Evolutionary conservation across 305 asterid genomes (phyloP).

Genomic region (Caryopteris hybrid): DNA sequence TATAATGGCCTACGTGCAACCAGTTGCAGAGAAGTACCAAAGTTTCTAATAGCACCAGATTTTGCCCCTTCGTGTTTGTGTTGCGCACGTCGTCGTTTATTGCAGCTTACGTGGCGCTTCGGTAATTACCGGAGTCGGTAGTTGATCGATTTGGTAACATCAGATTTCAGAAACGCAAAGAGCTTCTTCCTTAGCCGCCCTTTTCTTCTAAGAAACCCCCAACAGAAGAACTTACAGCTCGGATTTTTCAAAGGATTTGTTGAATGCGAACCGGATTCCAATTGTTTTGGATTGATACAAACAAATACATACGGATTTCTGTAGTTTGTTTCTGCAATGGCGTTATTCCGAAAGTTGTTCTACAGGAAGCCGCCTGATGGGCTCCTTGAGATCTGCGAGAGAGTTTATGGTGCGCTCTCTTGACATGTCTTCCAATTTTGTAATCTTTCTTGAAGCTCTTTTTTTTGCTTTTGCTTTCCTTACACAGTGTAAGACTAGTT

Average conservation of each 20-base stretch:
- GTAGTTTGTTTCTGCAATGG: constrained; percentile 38
- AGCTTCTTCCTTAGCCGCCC: constrained; percentile 18
- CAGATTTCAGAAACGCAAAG: constrained; percentile 9
- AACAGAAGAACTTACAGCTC: constrained; percentile 6
- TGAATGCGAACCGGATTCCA: neutral
- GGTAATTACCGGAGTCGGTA: constrained; percentile 19
- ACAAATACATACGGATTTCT: neutral
- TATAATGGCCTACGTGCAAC: too few species aligned
- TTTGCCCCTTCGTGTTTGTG: neutral
- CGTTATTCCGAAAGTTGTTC: constrained; percentile 80
- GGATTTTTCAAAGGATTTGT: constrained; percentile 5
- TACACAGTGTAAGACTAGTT: constrained; percentile 14
- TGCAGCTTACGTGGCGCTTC: constrained; percentile 26
- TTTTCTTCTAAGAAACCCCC: constrained; percentile 17
- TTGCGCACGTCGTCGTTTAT: constrained; percentile 17
- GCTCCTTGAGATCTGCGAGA: constrained; percentile 87
- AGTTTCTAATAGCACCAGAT: neutral
- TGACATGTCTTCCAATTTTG: neutral
- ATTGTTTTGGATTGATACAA: neutral
- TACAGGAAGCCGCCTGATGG: constrained; percentile 96
- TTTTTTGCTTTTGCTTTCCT: neutral
- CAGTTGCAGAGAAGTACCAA: neutral
- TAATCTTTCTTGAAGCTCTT: neutral
- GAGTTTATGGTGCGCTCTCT: constrained; percentile 69
- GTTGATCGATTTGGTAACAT: constrained; percentile 21